Conservation (phyloP, 2,329 filamentous ascomycete genomes). For the Monosporascus sp. region DNA sequence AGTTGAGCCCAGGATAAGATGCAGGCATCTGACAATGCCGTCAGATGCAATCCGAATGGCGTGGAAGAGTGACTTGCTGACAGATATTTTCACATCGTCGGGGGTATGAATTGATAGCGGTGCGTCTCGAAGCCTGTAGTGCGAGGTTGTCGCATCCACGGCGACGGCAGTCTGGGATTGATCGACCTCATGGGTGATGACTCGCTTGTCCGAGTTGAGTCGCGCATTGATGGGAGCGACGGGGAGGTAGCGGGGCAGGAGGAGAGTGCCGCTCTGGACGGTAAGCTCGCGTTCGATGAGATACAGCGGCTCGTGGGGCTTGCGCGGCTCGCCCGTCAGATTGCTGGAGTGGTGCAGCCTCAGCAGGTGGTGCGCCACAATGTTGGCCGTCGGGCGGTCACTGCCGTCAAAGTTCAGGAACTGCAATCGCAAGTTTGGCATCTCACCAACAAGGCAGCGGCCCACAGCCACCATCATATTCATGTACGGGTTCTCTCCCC, state of each 20-base stretch:
- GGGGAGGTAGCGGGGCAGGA: constrained; percentile 2
- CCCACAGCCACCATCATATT: constrained; percentile 11
- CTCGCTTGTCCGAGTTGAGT: constrained; percentile 3
- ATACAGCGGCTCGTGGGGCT: constrained; percentile 1
- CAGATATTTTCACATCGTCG: constrained; percentile 4
- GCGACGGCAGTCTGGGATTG: constrained; percentile 1
- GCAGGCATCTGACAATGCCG: constrained; percentile 1
- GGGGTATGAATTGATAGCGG: neutral
- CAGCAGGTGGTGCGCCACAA: constrained; percentile 5
- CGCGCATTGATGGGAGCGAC: constrained; percentile 2
- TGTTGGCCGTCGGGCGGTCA: constrained; percentile 1
- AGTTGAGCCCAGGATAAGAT: constrained; percentile 3
- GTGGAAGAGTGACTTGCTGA: constrained; percentile 3
- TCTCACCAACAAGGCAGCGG: constrained; percentile 10
- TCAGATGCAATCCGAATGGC: constrained; percentile 1
- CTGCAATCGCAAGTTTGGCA: constrained; percentile 7
- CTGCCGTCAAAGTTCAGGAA: constrained; percentile 7
- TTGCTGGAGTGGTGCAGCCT: constrained; percentile 5
- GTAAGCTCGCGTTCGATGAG: constrained; percentile 5
- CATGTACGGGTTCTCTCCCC: constrained; percentile 9
- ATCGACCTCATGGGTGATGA: constrained; percentile 2
- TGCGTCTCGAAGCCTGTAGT: neutral
- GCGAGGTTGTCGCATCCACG: neutral
- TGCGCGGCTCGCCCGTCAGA: constrained; percentile 1
- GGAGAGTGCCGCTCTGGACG: constrained; percentile 1